Base-by-base conservation (phyloP, 83 land plant species). In the Thuja plicata region DNA sequence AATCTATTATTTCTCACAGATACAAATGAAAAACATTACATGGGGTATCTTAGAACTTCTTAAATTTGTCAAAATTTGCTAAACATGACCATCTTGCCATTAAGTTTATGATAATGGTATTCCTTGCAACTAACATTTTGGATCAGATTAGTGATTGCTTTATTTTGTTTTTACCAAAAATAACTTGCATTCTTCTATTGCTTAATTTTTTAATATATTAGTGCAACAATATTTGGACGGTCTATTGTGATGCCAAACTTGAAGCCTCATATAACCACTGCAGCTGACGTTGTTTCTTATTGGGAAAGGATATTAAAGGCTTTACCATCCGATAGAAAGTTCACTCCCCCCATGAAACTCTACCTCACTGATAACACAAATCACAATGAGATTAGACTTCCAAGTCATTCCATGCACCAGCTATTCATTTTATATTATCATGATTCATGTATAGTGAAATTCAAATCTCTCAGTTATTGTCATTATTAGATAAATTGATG, bases 241-340 rank as follows among this genome's bases (percentile, higher is more conserved):
- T 99, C 97, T 16, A 95, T 98, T 60, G 93, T 98, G 40, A 98
- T 98, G 99, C 99, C 99, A 46, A 98, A 98, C 87, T 88, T 98
- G 91, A 98, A 93, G 90, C 99, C 99, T 19, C 99, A 99, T 3
- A 88, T 98, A 38, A 98, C 99, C 13, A 95, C 95, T 24, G 95
- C 96, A 37, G 92, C 93, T 87, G 95, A 93, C 35, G 99, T 99
- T 50, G 16, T 97, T 66, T 92, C 96, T 30, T 98, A 98, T 88
- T 92, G 93, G 16, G 95, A 97, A 21, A 89, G 95, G 37, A 97
- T 98, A 62, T 45, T 96, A 92, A 95, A 93, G 84, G 96, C 94
- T 2, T 79, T 98, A 85, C 97, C 99, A 16, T 60, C 90, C 0
- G 70, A 91, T 88, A 90, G 91, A 82, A 57, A 80, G 24, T 98